Evolutionary conservation across 441 rosid genomes (phyloP).

Genomic region (Bruguiera hainesii): DNA sequence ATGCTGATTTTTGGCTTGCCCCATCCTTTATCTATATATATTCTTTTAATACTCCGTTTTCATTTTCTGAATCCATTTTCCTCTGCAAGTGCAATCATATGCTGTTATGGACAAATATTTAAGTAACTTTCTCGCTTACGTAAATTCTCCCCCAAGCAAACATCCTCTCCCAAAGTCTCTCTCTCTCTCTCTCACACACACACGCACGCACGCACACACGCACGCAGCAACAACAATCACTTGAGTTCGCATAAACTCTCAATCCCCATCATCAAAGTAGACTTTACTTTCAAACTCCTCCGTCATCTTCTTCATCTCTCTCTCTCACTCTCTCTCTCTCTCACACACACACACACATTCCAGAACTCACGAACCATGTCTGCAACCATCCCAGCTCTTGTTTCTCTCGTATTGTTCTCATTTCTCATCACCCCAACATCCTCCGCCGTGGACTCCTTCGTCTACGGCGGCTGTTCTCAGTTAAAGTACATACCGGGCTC

Average conservation of each 20-base stretch:
- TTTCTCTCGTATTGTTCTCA: slow-evolving; percentile 12
- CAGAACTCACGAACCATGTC: slow-evolving; percentile 20
- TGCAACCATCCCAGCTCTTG: slow-evolving; percentile 26
- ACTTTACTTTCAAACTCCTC: neutral
- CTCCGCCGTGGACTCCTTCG: slow-evolving; percentile 41
- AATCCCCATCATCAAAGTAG: no score
- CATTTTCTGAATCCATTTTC: neutral
- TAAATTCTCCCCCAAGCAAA: slow-evolving; percentile 50
- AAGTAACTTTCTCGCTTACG: slow-evolving; percentile 42
- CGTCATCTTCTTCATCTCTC: slow-evolving; percentile 3
- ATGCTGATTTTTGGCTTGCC: neutral
- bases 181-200: slow-evolving; percentile 6
- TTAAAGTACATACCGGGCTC: slow-evolving; percentile 50
- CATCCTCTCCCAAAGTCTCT: slow-evolving; percentile 8
- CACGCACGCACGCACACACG: neutral
- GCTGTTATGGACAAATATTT: neutral
- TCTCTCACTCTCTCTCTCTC: neutral
- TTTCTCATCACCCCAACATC: slow-evolving; percentile 16
- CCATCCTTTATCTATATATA: no score
- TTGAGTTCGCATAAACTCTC: neutral
- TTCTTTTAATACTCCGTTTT: neutral
- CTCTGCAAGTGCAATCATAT: neutral
- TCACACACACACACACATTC: neutral
- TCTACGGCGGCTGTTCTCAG: slow-evolving; percentile 73
- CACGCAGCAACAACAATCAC: neutral